Percentiles rank a stretch among this genome's conserved stretches.
Evolutionary conservation across 2,329 filamentous ascomycete species (phyloP).

Genomic region (Aspergillus udagawae): DNA sequence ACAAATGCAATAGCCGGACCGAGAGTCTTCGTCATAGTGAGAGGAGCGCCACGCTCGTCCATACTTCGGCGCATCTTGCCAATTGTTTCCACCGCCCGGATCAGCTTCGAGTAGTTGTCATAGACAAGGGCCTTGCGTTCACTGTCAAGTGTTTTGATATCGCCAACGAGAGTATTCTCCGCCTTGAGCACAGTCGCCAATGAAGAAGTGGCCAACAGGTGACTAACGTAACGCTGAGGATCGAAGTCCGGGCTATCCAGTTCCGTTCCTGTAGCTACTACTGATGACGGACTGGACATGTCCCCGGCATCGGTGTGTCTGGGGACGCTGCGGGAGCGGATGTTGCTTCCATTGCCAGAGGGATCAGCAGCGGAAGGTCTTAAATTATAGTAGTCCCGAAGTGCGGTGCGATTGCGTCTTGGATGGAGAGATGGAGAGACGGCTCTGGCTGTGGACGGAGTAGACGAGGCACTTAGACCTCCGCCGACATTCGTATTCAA

Average conservation of each 20-base stretch:
- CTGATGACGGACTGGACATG: constrained; percentile 35
- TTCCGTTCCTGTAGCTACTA: constrained; percentile 46
- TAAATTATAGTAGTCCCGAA: constrained; percentile 94
- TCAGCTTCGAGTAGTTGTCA: constrained; percentile 96
- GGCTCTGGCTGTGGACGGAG: constrained; percentile 40
- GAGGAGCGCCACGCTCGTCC: constrained; percentile 43
- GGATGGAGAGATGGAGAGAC: constrained; percentile 33
- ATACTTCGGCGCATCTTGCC: constrained; percentile 58
- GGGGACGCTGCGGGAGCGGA: constrained; percentile 36
- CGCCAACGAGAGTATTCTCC: constrained; percentile 49
- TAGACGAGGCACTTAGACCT: constrained; percentile 42
- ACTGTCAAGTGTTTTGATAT: constrained; percentile 85
- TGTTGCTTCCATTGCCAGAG: constrained; percentile 16
- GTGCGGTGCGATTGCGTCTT: constrained; percentile 73
- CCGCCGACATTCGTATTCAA: constrained; percentile 53
- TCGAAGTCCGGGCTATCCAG: constrained; percentile 73
- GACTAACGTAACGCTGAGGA: constrained; percentile 54
- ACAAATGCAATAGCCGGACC: constrained; percentile 42
- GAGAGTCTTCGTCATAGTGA: constrained; percentile 44
- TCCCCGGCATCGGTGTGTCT: constrained; percentile 37
- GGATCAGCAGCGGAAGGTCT: constrained; percentile 46
- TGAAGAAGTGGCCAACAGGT: constrained; percentile 39
- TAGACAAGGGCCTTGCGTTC: constrained; percentile 97
- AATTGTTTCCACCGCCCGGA: constrained; percentile 95
- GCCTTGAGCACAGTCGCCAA: constrained; percentile 43